These are phyloP conservation scores for Pleurotus eryngii DNA, from an alignment of 768 basidiomycete genomes.

Conservation along the genomic window DNA sequence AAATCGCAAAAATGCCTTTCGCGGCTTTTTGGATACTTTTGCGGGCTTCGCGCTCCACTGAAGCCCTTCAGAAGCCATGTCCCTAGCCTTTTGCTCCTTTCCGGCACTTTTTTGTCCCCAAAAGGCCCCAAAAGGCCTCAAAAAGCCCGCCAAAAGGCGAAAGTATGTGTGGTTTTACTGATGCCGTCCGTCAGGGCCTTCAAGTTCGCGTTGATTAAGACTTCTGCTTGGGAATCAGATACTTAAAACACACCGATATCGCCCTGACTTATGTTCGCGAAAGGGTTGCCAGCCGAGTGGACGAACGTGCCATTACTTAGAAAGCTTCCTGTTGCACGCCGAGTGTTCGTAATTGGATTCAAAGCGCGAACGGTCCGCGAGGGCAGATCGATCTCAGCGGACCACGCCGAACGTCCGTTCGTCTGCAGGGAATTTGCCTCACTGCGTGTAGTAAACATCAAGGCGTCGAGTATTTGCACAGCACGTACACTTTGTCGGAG, in stretches of 20 bases:
- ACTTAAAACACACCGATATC: neutral
- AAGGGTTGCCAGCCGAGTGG: slow-evolving; percentile 14
- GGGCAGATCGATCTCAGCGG: slow-evolving; percentile 37
- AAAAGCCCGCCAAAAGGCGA: too few species aligned
- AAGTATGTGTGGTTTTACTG: too few species aligned
- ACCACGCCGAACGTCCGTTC: slow-evolving; percentile 43
- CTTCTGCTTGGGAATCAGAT: neutral
- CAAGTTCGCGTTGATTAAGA: neutral
- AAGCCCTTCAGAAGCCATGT: too few species aligned
- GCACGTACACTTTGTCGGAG: slow-evolving; percentile 19
- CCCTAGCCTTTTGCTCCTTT: too few species aligned
- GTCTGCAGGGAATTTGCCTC: slow-evolving; percentile 37
- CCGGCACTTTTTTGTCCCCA: too few species aligned
- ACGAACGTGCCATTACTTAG: slow-evolving; percentile 40
- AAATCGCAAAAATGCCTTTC: too few species aligned
- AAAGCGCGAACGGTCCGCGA: slow-evolving; percentile 34
- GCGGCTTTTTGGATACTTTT: too few species aligned
- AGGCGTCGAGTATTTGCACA: neutral
- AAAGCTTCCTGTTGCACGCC: slow-evolving; percentile 40
- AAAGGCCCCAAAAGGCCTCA: too few species aligned
- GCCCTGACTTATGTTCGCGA: slow-evolving; percentile 11
- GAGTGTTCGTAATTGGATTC: slow-evolving; percentile 31
- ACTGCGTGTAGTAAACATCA: neutral
- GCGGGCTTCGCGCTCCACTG: too few species aligned
- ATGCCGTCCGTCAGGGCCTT: slow-evolving; percentile 25